Evolutionary conservation across 2,329 filamentous ascomycete species (phyloP).

Genomic region (Dactylellina drechsleri): DNA sequence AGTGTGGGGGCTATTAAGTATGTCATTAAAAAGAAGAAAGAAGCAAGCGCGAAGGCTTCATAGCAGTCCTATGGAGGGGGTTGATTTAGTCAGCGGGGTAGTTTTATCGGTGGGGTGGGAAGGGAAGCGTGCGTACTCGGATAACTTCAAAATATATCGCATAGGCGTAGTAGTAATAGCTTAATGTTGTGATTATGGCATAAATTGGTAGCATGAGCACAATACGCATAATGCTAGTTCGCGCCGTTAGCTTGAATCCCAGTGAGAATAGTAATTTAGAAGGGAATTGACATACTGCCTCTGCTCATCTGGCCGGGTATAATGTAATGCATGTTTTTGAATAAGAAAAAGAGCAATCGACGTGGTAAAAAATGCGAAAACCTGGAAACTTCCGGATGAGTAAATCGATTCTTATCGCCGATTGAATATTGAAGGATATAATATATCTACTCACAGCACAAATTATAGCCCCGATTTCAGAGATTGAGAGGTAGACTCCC

Average conservation of each 20-base stretch:
- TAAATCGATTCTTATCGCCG: neutral
- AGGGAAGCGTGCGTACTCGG: constrained; percentile 61
- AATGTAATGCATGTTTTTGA: constrained; percentile 70
- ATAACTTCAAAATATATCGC: constrained; percentile 83
- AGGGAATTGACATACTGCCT: constrained; percentile 65
- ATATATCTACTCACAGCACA: constrained; percentile 33
- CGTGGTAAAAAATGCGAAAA: constrained; percentile 66
- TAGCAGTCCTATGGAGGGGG: constrained; percentile 72
- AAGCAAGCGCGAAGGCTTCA: constrained; percentile 86
- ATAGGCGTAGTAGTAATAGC: constrained; percentile 78
- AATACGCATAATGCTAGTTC: constrained; percentile 79
- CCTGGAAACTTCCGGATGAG: constrained; percentile 57
- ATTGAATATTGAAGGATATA: neutral
- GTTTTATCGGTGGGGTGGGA: neutral
- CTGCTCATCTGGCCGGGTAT: constrained; percentile 71
- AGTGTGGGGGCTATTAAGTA: constrained; percentile 81
- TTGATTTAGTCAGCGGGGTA: constrained; percentile 1
- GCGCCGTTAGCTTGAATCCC: neutral
- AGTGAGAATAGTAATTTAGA: constrained; percentile 61
- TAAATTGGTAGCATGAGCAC: constrained; percentile 89
- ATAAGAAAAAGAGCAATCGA: constrained; percentile 69
- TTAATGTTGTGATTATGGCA: constrained; percentile 76
- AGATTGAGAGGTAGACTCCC: constrained; percentile 17
- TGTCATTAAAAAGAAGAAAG: constrained; percentile 85
- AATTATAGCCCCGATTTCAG: constrained; percentile 39